Evolutionary conservation across 768 basidiomycete genomes (phyloP), one percentile per base, ranked within the genome.

Genomic region (Podaxis sp.): DNA sequence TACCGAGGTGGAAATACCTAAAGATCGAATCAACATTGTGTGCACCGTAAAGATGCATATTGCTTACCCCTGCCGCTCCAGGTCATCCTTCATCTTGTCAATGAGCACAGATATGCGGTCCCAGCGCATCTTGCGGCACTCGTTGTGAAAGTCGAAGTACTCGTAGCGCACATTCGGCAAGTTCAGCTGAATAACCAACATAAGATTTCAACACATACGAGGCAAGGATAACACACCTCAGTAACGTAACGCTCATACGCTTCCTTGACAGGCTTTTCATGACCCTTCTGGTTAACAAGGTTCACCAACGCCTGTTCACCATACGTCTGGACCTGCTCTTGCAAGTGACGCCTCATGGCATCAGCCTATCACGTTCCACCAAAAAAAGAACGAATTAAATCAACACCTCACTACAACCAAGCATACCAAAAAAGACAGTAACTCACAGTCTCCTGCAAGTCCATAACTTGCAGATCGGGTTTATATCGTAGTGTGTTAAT

Each of bases 91-190:
- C 55, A 98, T 72, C 59, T 82, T 80, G 65, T 94, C 92, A 49
- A 96, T 83, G 44, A 99, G 81, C 15, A 94, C 73, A 58, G 85
- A 85, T 66, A 99, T 93, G 51, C 95, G 86, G 72, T 99, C 94
- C 87, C 94, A 99, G 46, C 93, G 88, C 90, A 99, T 93, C 54
- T 91, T 82, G 71, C 87, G 91, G 80, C 96, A 98, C 74, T 99
- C 95, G 64, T 84, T 88, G 73, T 98, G 96, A 79, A 99, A 99
- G 71, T 99, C 97, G 69, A 98, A 99, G 77, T 98, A 97, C 66
- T 91, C 82, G 70, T 99, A 99, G 68, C 86, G 87, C 44, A 92
- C 88, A 36, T 87, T 80, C 3, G 87, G 80, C 37, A 90, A 69
- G 67, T 86, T 80, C 56, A 86, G 73, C 91, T 92, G 58, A 12